Base-by-base conservation (phyloP, 345 rosid species). In the Aquilaria malaccensis region DNA sequence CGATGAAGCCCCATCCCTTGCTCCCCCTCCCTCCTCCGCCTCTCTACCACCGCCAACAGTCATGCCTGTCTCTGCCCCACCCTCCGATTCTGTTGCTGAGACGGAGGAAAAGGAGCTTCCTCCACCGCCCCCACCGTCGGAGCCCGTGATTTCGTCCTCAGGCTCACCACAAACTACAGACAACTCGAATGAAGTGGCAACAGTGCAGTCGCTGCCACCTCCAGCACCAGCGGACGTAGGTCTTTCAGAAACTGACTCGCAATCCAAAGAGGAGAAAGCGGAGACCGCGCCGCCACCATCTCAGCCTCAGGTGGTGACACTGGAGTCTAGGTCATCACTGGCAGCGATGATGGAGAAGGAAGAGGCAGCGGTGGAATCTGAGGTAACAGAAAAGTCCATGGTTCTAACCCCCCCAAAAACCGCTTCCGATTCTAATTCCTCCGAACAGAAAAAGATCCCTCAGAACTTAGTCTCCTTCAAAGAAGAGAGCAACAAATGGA, bases 401-500 rank as follows among this genome's bases (percentile, higher is more conserved):
- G 63, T 63, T 10, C 65, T 61, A 31, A 68, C 52, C 12, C 15
- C 56, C n/a, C 14, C 33, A 15, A 50, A 59, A 30, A 64, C 56
- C 33, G 56, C 31, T 53, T 61, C 15, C 2, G 67, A 45, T 41
- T 72, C 60, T 0, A 56, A 33, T 55, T 9, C 43, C 43, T 37
- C 43, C 43, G 61, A 67, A 56, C 67, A 60, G 52, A 73, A 33
- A 55, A 75, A 65, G 72, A 33, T 75, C 53, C 71, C 86, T 50
- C 76, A 68, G 51, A 71, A 61, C 6, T 65, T 70, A 32, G 72
- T 61, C 14, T 84, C 89, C 0, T 84, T 79, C 75, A 81, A 84
- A 64, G 89, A 84, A 67, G 86, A 84, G 66, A 81, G 84, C 52
- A 81, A 81, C 77, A 50, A 51, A 48, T 58, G 77, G 68, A 67